Evolutionary conservation across 352 stramenopile species (phyloP).

Genomic region (Thraustotheca clavata): DNA sequence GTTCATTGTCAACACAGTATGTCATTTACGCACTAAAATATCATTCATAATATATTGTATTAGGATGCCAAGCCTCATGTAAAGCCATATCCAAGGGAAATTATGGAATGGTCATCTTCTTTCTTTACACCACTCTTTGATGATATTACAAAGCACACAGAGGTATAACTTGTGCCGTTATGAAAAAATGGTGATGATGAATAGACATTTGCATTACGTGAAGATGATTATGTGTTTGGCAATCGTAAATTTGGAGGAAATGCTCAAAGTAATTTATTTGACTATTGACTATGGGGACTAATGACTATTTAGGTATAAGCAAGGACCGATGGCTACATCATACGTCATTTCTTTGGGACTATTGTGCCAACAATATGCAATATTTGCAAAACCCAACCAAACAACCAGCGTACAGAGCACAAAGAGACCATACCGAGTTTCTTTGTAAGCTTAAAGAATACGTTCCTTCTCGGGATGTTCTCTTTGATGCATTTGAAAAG

Average conservation of each 20-base stretch:
- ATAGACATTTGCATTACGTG: conserved; percentile 82
- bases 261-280: conserved; percentile 70
- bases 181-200: background rate
- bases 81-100: conserved; percentile 81
- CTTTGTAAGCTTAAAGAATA: conserved; percentile 84
- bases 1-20: conserved; percentile 82
- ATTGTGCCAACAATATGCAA: conserved; percentile 89
- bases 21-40: conserved; percentile 9
- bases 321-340: conserved; percentile 95
- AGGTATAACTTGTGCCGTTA: background rate
- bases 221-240: conserved; percentile 96
- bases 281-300: too few relatives aligned
- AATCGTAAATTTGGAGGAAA: conserved; percentile 95
- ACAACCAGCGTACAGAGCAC: conserved; percentile 89
- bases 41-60: background rate
- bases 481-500: conserved; percentile 34
- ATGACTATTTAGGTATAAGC: conserved; percentile 57
- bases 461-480: conserved; percentile 35
- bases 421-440: conserved; percentile 92
- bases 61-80: conserved; percentile 63
- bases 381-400: conserved; percentile 92
- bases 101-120: conserved; percentile 87
- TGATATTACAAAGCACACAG: conserved; percentile 13
- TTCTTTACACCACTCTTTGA: conserved; percentile 79
- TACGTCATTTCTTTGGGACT: conserved; percentile 97